Evolutionary conservation across 2,329 filamentous ascomycete genomes (phyloP).

Genomic region (Chaetothyriales sp.): DNA sequence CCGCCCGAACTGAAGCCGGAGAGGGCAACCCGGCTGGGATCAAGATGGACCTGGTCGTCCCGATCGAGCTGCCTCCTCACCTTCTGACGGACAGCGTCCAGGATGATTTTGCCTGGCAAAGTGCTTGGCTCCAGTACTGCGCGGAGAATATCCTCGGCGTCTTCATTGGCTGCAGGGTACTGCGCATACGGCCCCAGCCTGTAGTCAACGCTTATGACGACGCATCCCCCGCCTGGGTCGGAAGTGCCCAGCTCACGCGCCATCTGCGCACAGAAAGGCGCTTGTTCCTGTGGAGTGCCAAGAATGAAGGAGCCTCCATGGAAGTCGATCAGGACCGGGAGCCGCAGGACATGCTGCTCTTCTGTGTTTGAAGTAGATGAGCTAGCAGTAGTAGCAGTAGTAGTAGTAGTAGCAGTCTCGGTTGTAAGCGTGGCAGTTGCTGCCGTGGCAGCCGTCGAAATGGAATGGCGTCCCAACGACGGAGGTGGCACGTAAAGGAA

Average conservation of each 20-base stretch:
- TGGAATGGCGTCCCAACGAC: not conserved
- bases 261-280: conserved; percentile 33
- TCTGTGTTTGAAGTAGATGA: not conserved
- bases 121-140: conserved; percentile 25
- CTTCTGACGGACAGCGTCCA: conserved; percentile 9
- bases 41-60: conserved; percentile 11
- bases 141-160: conserved; percentile 32
- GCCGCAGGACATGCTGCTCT: not conserved
- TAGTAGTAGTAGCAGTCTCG: not conserved
- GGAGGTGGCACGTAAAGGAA: conserved; percentile 3
- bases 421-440: not conserved
- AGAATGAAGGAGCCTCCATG: conserved; percentile 17
- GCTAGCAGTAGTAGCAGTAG: not conserved
- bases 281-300: conserved; percentile 21
- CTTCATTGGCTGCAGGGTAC: conserved; percentile 33
- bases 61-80: conserved; percentile 5
- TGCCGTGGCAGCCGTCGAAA: not conserved
- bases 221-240: conserved; percentile 8
- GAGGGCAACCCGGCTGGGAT: conserved; percentile 26
- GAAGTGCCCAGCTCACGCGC: conserved; percentile 25
- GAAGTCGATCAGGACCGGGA: conserved; percentile 17
- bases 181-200: conserved; percentile 33
- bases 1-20: conserved; percentile 34
- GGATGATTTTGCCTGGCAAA: conserved; percentile 8
- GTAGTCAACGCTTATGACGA: conserved; percentile 35